Percentiles rank a stretch among this genome's conserved stretches.
Conservation (phyloP, 176 grass and related monocot species). For the Thalia dealbata region DNA sequence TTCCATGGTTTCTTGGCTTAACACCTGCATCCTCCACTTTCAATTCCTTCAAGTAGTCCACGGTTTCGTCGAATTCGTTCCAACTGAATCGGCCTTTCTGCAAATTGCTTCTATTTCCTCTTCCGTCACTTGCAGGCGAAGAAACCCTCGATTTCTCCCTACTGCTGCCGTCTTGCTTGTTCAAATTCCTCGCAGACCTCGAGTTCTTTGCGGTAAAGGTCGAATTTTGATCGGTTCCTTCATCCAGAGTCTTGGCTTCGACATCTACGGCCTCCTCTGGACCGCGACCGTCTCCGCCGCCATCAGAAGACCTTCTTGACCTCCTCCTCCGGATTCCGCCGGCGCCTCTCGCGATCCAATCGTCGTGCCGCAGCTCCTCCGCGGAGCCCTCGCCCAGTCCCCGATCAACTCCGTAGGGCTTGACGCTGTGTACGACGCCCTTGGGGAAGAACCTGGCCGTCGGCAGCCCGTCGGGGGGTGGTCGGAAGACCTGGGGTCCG, state of each 20-base stretch:
- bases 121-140: neutral
- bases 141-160: neutral
- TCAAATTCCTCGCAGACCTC: neutral
- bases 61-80: neutral
- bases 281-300: neutral
- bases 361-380: slow-evolving; percentile 25
- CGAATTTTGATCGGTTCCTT: neutral
- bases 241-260: neutral
- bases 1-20: neutral
- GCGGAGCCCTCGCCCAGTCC: neutral
- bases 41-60: neutral
- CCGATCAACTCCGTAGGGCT: slow-evolving; percentile 28
- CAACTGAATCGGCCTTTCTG: neutral
- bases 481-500: slow-evolving; percentile 62
- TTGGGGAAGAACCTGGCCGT: slow-evolving; percentile 87
- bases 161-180: neutral
- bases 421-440: slow-evolving; percentile 58
- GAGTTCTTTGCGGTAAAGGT: slow-evolving; percentile 1
- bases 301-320: neutral
- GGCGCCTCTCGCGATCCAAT: slow-evolving; percentile 26
- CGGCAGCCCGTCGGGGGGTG: slow-evolving; percentile 24
- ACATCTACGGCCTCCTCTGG: neutral
- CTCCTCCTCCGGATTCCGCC: slow-evolving; percentile 21
- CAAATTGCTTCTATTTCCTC: neutral
- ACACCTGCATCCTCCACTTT: neutral